These are phyloP conservation scores for Cordyceps javanica DNA, from an alignment of 2,329 filamentous ascomycete genomes.

Conservation along the genomic window DNA sequence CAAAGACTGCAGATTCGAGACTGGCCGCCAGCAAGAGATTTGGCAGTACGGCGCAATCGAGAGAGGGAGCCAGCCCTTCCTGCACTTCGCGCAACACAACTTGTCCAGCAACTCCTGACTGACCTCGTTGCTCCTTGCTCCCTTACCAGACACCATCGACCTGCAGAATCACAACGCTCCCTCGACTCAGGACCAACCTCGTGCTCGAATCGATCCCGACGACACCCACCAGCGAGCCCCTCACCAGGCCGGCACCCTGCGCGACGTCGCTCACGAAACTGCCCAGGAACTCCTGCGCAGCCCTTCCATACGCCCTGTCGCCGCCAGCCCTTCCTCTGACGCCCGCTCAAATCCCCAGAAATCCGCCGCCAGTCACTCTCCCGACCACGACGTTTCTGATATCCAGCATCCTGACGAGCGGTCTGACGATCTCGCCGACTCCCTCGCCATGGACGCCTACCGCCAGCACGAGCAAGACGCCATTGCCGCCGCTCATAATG, in stretches of 20 bases:
- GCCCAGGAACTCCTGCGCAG: slow-evolving; percentile 64
- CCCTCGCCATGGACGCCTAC: slow-evolving; percentile 14
- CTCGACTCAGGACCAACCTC: slow-evolving; percentile 74
- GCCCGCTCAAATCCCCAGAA: slow-evolving; percentile 24
- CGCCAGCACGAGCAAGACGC: slow-evolving; percentile 47
- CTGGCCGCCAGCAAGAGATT: not conserved
- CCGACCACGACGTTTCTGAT: slow-evolving; percentile 32
- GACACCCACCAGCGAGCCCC: slow-evolving; percentile 51
- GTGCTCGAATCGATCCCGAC: slow-evolving; percentile 41
- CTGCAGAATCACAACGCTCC: slow-evolving; percentile 78
- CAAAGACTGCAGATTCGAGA: not conserved
- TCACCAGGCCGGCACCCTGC: slow-evolving; percentile 80
- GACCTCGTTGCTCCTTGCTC: not conserved
- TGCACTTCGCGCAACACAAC: not conserved
- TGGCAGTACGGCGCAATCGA: not conserved
- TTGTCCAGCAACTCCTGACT: slow-evolving; percentile 1
- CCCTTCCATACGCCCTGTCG: slow-evolving; percentile 30
- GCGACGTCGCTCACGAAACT: slow-evolving; percentile 71
- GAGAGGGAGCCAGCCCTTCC: not conserved
- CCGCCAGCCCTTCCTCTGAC: slow-evolving; percentile 39
- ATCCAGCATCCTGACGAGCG: slow-evolving; percentile 12
- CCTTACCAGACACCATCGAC: slow-evolving; percentile 75
- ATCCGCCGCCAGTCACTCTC: slow-evolving; percentile 37
- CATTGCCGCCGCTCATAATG: slow-evolving; percentile 56
- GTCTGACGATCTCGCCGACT: slow-evolving; percentile 12